Conservation (phyloP, 2,329 filamentous ascomycete species). For the Neofusicoccum kwambonambiense region DNA sequence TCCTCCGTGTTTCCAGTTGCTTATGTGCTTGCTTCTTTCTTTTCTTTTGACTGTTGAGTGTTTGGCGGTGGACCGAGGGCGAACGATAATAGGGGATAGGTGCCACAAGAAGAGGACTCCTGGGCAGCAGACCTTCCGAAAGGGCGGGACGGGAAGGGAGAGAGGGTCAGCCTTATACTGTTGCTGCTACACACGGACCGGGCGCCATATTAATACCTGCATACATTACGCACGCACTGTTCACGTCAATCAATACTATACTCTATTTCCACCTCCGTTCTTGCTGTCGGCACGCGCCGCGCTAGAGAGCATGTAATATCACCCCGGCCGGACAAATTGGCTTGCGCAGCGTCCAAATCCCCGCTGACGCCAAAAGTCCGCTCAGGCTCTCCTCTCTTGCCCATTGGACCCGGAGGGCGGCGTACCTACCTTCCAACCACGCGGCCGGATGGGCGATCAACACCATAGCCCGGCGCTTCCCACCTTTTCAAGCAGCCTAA, state of each 20-base stretch:
- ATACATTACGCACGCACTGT: background rate
- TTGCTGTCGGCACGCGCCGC: background rate
- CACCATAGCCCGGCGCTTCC: conserved; percentile 7
- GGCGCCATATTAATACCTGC: background rate
- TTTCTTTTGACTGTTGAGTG: background rate
- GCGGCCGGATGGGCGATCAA: background rate
- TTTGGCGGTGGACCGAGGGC: background rate
- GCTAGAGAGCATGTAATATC: conserved; percentile 7
- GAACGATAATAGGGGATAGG: background rate
- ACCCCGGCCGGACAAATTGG: conserved; percentile 1
- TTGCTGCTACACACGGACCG: conserved; percentile 5
- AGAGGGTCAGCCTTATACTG: conserved; percentile 12
- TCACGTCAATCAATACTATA: conserved; percentile 5
- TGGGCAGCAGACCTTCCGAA: background rate
- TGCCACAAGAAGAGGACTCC: background rate
- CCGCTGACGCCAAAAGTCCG: conserved; percentile 9
- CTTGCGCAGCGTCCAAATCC: background rate
- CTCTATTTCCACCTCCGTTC: conserved; percentile 7
- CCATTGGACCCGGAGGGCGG: background rate
- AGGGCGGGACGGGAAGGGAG: background rate
- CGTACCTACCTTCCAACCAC: conserved; percentile 4
- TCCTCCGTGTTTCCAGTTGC: background rate
- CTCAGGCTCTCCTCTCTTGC: conserved; percentile 3
- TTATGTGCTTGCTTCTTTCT: background rate
- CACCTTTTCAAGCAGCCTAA: conserved; percentile 1